Evolutionary conservation across 2,329 filamentous ascomycete species (phyloP).

Genomic region (Tolypocladium tropicale): DNA sequence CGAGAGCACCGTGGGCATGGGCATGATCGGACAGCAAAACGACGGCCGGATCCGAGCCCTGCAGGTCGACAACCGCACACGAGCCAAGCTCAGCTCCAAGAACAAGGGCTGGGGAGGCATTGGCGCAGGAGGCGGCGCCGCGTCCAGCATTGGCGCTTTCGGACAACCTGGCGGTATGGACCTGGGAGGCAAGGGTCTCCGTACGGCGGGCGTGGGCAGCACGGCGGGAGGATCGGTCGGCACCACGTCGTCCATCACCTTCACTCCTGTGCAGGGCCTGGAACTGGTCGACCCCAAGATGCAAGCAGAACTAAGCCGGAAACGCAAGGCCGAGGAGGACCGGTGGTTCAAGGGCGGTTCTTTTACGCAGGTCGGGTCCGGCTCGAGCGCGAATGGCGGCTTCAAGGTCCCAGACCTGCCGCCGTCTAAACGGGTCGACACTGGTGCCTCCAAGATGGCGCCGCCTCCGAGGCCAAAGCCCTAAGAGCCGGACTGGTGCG

Average conservation of each 20-base stretch:
- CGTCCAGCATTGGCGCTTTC: constrained; percentile 75
- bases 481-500: neutral
- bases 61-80: constrained; percentile 87
- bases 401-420: constrained; percentile 81
- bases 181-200: constrained; percentile 68
- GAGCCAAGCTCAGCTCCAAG: constrained; percentile 87
- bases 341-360: constrained; percentile 96
- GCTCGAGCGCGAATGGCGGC: constrained; percentile 33
- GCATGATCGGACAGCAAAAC: constrained; percentile 86
- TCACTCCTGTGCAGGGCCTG: constrained; percentile 88
- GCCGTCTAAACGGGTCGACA: constrained; percentile 55
- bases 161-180: constrained; percentile 57
- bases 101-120: constrained; percentile 87
- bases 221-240: constrained; percentile 51
- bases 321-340: constrained; percentile 89
- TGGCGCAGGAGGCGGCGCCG: constrained; percentile 51
- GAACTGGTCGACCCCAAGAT: constrained; percentile 93
- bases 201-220: constrained; percentile 71
- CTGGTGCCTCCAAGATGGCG: constrained; percentile 24
- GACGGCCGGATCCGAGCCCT: constrained; percentile 81
- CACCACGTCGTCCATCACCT: constrained; percentile 79
- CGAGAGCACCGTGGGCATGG: constrained; percentile 76
- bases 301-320: constrained; percentile 76
- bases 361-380: constrained; percentile 72
- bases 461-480: constrained; percentile 20